Conservation (phyloP, 805 yeast species). For the Yarrowia deformans region DNA sequence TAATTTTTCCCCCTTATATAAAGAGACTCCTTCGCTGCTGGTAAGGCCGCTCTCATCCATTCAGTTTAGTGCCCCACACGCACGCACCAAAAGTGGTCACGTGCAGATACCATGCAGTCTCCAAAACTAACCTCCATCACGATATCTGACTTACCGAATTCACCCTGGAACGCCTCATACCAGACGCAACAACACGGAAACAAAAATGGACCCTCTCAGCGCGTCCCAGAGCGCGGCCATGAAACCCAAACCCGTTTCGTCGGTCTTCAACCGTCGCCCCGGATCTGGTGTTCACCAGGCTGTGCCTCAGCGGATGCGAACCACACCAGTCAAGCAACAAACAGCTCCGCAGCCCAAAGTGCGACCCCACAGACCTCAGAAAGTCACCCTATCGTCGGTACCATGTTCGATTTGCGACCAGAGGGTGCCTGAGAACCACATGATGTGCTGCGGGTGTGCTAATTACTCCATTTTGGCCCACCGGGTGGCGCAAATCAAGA, state of each 20-base stretch:
- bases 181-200: not conserved
- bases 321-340: constrained; percentile 9
- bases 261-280: constrained; percentile 34
- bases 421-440: constrained; percentile 22
- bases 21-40: not conserved
- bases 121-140: constrained; percentile 34
- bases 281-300: constrained; percentile 21
- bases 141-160: not conserved
- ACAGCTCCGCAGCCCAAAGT: constrained; percentile 7
- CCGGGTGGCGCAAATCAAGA: constrained; percentile 37
- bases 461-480: constrained; percentile 25
- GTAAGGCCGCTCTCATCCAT: no score
- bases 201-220: constrained; percentile 30
- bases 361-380: constrained; percentile 5
- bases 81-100: constrained; percentile 17
- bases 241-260: constrained; percentile 36
- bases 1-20: not conserved
- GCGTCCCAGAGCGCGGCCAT: constrained; percentile 35
- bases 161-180: not conserved
- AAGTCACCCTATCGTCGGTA: constrained; percentile 5
- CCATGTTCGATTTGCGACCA: constrained; percentile 33
- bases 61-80: constrained; percentile 15
- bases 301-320: constrained; percentile 21
- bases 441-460: constrained; percentile 37
- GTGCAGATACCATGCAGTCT: constrained; percentile 36